Conservation (phyloP, 2,329 filamentous ascomycete genomes). For the Venturia carpophila region DNA sequence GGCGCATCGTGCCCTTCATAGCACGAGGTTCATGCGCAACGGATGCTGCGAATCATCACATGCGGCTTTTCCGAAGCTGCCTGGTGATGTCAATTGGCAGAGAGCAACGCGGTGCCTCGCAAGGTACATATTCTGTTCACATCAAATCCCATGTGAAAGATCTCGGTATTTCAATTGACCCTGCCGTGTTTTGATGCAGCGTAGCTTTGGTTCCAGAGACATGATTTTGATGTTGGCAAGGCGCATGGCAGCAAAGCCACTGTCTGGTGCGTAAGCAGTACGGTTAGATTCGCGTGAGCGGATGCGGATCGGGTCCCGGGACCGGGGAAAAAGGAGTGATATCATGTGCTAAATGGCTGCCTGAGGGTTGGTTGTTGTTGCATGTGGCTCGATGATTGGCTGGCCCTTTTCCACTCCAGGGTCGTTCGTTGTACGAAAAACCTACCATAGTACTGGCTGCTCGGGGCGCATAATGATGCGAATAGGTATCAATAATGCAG, state of each 20-base stretch:
- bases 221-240: background rate
- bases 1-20: background rate
- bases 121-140: background rate
- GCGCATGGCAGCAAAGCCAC: background rate
- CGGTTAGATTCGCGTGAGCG: background rate
- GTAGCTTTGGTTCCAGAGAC: background rate
- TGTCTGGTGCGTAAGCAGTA: background rate
- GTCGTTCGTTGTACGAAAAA: background rate
- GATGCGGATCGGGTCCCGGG: background rate
- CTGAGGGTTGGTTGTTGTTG: background rate
- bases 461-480: background rate
- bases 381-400: constrained; percentile 4
- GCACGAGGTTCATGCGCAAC: background rate
- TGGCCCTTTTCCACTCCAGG: background rate
- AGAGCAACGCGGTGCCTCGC: background rate
- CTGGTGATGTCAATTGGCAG: background rate
- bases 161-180: background rate
- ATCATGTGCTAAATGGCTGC: background rate
- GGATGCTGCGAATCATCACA: background rate
- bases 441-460: too few relatives aligned
- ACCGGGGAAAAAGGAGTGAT: background rate
- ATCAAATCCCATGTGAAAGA: background rate
- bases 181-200: background rate
- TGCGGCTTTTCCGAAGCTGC: background rate
- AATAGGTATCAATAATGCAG: background rate